Conservation (phyloP, 2,329 filamentous ascomycete genomes). For the Hypocrella siamensis region DNA sequence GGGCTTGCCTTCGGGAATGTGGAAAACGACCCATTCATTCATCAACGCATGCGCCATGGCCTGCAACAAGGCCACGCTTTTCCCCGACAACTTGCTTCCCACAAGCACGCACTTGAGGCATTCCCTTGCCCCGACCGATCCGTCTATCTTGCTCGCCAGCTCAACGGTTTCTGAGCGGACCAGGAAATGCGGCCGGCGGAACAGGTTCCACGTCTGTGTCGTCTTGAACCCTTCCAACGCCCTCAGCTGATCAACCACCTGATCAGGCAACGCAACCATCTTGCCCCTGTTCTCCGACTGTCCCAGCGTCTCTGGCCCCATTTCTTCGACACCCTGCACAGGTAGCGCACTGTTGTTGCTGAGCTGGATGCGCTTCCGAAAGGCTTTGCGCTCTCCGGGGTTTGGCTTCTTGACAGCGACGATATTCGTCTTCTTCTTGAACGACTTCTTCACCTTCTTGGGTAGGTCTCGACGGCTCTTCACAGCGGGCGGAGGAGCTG, state of each 20-base stretch:
- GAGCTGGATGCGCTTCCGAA: constrained; percentile 77
- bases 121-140: constrained; percentile 34
- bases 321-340: constrained; percentile 49
- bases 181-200: constrained; percentile 65
- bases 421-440: constrained; percentile 33
- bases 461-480: constrained; percentile 20
- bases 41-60: constrained; percentile 67
- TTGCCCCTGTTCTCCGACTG: constrained; percentile 42
- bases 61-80: constrained; percentile 76
- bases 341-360: constrained; percentile 87
- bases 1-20: constrained; percentile 68
- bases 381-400: constrained; percentile 70
- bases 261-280: constrained; percentile 53
- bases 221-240: constrained; percentile 82
- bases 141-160: constrained; percentile 47
- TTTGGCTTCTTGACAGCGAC: constrained; percentile 39
- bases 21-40: constrained; percentile 78
- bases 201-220: constrained; percentile 76
- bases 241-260: constrained; percentile 63
- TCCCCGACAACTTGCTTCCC: constrained; percentile 63
- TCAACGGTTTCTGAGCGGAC: constrained; percentile 65
- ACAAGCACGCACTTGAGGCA: constrained; percentile 51
- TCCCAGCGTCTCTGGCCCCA: constrained; percentile 39
- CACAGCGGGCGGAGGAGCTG: constrained; percentile 11
- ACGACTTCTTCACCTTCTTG: constrained; percentile 27